These are phyloP conservation scores for Eutrema japonicum DNA, from an alignment of 345 rosid genomes.

Conservation along the genomic window DNA sequence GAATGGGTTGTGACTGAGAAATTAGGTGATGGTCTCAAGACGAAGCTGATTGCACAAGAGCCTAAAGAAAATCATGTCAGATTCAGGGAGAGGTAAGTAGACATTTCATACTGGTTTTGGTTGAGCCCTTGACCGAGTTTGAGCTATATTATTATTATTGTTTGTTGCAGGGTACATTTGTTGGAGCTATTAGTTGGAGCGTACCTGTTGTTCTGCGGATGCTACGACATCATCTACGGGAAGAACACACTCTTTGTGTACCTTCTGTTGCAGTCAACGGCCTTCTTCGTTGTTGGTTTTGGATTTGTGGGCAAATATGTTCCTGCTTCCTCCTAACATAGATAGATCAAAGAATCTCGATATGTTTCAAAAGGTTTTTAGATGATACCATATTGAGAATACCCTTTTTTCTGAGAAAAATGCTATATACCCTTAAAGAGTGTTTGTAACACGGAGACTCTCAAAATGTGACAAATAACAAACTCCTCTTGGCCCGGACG, in stretches of 20 bases:
- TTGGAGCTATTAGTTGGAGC: constrained; percentile 72
- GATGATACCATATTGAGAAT: constrained; percentile 38
- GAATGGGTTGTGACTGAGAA: constrained; percentile 83
- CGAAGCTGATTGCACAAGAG: constrained; percentile 49
- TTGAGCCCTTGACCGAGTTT: background rate
- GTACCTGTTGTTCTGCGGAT: constrained; percentile 75
- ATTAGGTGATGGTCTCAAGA: constrained; percentile 71
- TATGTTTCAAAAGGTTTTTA: constrained; percentile 26
- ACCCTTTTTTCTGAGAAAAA: background rate
- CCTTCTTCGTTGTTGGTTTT: constrained; percentile 76
- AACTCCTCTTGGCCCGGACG: background rate
- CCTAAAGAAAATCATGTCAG: constrained; percentile 52
- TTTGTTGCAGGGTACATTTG: constrained; percentile 54
- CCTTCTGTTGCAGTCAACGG: constrained; percentile 65
- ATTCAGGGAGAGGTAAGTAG: constrained; percentile 67
- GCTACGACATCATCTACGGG: constrained; percentile 70
- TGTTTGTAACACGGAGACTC: constrained; percentile 18
- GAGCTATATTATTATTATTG: background rate
- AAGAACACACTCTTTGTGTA: constrained; percentile 65
- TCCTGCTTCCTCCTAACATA: constrained; percentile 45
- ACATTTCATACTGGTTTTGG: background rate
- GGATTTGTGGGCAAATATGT: constrained; percentile 77
- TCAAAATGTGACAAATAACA: constrained; percentile 4
- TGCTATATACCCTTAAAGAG: background rate
- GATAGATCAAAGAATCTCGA: constrained; percentile 32